Percentiles rank a stretch among this genome's conserved stretches.
phyloP scores from a whole-genome alignment of 331 rosid genomes.

The Rhamnella rubrinervis region DNA sequence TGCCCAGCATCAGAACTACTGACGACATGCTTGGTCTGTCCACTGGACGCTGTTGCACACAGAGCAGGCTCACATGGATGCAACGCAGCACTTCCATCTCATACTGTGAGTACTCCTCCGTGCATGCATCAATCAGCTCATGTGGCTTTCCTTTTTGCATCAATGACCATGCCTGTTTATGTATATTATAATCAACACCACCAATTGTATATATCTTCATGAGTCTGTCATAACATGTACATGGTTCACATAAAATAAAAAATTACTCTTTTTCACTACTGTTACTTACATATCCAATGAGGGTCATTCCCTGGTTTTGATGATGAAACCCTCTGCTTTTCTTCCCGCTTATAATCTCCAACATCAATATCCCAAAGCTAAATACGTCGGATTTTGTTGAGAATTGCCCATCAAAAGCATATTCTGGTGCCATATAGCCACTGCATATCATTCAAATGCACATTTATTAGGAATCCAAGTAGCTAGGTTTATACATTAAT shows the following conservation, averaged over 20 bases:
- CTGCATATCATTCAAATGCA: background rate
- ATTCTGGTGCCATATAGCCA: slow-evolving; percentile 24
- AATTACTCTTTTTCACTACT: background rate
- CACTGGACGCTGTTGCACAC: slow-evolving; percentile 13
- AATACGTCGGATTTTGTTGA: slow-evolving; percentile 22
- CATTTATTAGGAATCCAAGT: too few species aligned
- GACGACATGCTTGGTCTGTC: slow-evolving; percentile 28
- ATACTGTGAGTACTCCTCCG: background rate
- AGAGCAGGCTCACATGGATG: slow-evolving; percentile 16
- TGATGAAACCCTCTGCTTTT: slow-evolving; percentile 7
- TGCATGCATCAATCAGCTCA: background rate
- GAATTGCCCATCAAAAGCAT: slow-evolving; percentile 2
- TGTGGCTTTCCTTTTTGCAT: slow-evolving; percentile 1
- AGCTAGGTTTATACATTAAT: background rate
- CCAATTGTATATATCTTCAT: background rate
- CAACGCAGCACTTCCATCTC: background rate
- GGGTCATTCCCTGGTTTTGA: slow-evolving; percentile 17
- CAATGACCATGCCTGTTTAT: slow-evolving; percentile 17
- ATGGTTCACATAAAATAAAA: too few species aligned
- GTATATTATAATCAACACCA: background rate
- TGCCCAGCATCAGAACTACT: slow-evolving; percentile 18
- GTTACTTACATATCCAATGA: slow-evolving; percentile 22
- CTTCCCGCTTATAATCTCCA: slow-evolving; percentile 12
- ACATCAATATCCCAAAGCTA: slow-evolving; percentile 22
- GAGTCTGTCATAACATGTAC: too few species aligned